These are phyloP conservation scores for Sporothrix mexicana DNA, from an alignment of 2,329 filamentous ascomycete species.

Conservation along the genomic window DNA sequence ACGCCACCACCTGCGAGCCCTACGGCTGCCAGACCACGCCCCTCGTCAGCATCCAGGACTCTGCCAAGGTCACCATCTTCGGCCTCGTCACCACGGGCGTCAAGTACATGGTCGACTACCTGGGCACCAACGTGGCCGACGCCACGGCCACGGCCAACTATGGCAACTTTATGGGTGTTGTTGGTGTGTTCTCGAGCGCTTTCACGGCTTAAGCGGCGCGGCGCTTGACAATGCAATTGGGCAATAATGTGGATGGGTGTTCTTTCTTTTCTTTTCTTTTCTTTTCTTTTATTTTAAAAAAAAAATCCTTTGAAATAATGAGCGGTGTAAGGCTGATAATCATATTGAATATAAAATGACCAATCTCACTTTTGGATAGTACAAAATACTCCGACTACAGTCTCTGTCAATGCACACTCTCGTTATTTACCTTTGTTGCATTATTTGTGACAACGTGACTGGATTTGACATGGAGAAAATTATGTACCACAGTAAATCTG, in stretches of 20 bases:
- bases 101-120: constrained; percentile 31
- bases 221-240: too few species aligned
- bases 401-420: neutral
- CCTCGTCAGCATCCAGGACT: constrained; percentile 31
- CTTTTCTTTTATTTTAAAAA: too few species aligned
- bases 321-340: constrained; percentile 13
- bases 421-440: too few species aligned
- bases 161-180: constrained; percentile 23
- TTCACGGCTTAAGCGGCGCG: neutral
- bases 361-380: neutral
- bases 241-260: too few species aligned
- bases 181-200: constrained; percentile 28
- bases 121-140: constrained; percentile 24
- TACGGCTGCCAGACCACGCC: constrained; percentile 32
- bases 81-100: constrained; percentile 31
- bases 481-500: too few species aligned
- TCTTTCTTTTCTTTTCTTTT: neutral
- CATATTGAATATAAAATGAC: neutral
- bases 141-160: constrained; percentile 21
- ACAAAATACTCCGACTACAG: neutral
- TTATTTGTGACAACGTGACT: too few species aligned
- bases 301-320: too few species aligned
- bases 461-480: too few species aligned
- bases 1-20: constrained; percentile 44
- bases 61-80: constrained; percentile 32